A percentile compares a stretch with the other conserved stretches of the same genome.
These are phyloP conservation scores for Platismatia glauca DNA, from an alignment of 495 filamentous ascomycete genomes.

Conservation along the genomic window DNA sequence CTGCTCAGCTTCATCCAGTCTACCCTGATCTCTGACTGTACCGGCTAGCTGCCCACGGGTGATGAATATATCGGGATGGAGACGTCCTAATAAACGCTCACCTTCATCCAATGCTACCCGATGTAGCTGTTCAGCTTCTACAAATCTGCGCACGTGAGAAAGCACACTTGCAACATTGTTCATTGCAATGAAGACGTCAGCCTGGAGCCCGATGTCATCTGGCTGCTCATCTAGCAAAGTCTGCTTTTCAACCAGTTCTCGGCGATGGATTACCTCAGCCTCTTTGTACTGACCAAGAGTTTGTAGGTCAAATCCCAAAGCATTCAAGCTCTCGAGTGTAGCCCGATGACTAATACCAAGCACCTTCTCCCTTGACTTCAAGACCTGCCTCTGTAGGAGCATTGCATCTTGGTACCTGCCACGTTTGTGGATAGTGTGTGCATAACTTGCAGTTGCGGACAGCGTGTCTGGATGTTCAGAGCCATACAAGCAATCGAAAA, in stretches of 20 bases:
- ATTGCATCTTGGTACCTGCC: constrained; percentile 16
- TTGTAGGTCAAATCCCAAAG: constrained; percentile 22
- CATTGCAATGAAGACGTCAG: constrained; percentile 1
- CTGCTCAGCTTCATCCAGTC: constrained; percentile 17
- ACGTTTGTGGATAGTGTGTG: constrained; percentile 5
- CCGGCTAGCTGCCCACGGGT: constrained; percentile 7
- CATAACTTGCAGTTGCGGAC: constrained; percentile 7
- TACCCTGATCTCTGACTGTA: constrained; percentile 1
- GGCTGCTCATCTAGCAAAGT: not conserved
- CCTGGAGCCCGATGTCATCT: not conserved
- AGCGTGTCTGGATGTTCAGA: constrained; percentile 16
- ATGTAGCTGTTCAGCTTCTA: constrained; percentile 10
- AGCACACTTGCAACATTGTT: constrained; percentile 9
- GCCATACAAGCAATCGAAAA: constrained; percentile 17
- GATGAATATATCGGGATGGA: constrained; percentile 11
- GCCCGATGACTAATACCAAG: constrained; percentile 25
- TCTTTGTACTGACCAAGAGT: constrained; percentile 16
- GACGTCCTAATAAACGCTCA: not conserved
- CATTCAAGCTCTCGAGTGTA: constrained; percentile 27
- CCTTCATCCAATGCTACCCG: not conserved
- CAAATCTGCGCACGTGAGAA: not conserved
- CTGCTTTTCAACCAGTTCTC: constrained; percentile 4
- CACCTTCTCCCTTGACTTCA: constrained; percentile 21
- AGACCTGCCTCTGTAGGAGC: constrained; percentile 15
- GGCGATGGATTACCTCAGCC: constrained; percentile 20